Evolutionary conservation across 75 land plant species (phyloP), one percentile per base, ranked within the genome.

Genomic region (Azolla pinnata): DNA sequence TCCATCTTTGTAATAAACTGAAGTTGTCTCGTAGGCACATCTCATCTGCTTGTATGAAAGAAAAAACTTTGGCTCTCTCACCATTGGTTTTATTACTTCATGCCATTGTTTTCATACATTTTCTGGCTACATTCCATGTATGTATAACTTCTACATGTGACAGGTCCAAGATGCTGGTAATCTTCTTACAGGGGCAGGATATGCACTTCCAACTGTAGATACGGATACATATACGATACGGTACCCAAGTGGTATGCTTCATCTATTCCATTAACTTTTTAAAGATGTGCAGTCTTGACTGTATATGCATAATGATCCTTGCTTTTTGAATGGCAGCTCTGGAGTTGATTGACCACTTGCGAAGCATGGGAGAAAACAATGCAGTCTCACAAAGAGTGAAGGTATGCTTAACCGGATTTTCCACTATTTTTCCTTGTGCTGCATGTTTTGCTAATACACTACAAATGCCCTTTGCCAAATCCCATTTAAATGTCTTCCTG

Each of bases 91-190:
- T n/a, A n/a, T n/a, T n/a, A n/a, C n/a, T n/a, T n/a, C n/a, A n/a
- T n/a, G n/a, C n/a, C n/a, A n/a, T n/a, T n/a, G n/a, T n/a, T n/a
- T n/a, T n/a, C n/a, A n/a, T n/a, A n/a, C n/a, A n/a, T n/a, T n/a
- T n/a, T n/a, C n/a, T n/a, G n/a, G n/a, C n/a, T n/a, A n/a, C n/a
- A n/a, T n/a, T n/a, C n/a, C n/a, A n/a, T n/a, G n/a, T n/a, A n/a
- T n/a, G n/a, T n/a, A n/a, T n/a, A n/a, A n/a, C n/a, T n/a, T n/a
- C n/a, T n/a, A n/a, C n/a, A n/a, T n/a, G n/a, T n/a, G n/a, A 31
- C 64, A 86, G 97, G 91, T 90, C 2, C 67, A 90, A 33, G 97
- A 90, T 90, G 97, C 97, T 14, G 97, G 97, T 7, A 90, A 90
- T 61, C 81, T 87, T 61, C 64, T 90, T 53, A 87, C 83, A 54